Base-by-base conservation (phyloP, 805 yeast species). In the Pichia paraexigua region DNA sequence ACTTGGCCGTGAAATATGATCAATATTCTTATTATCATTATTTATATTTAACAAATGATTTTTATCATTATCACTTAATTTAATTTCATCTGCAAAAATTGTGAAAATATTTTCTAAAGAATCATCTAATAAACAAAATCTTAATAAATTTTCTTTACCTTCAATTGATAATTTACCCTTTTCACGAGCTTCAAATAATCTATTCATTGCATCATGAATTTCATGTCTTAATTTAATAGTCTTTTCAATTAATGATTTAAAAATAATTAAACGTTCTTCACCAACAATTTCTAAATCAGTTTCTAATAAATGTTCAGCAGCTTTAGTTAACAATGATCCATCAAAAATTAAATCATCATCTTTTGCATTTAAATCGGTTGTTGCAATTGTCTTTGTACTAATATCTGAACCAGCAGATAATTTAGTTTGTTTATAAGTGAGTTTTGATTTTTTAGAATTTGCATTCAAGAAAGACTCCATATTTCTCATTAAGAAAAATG, bases 251-350 rank as follows among this genome's bases (percentile, higher is more conserved):
- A 79, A 66, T 0, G 83, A 80, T 55, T 73, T 71, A 35, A 75
- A 69, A 51, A 79, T 72, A 47, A 77, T 71, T 47, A 65, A 68
- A 54, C 76, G 76, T 41, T 69, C 71, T 41, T 64, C 65, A 41
- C 63, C 69, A 43, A 62, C 67, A 39, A 57, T 56, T 11, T 57
- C 47, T 3, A 18, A 15, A 45, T 61, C 60, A 53, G 68, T 70
- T 47, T 72, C 78, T 50, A 86, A 65, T 50, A 86, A 65, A 53
- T 79, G 78, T 54, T 82, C 89, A 0, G 91, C 92, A 2, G 88
- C 78, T 63, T 83, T 84, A 60, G 88, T 82, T 46, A 86, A 72
- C 51, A 86, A 69, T 0, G 89, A 77, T 7, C 92, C 94, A 67
- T 85, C 92, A 63, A 82, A 84, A 64, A 86, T 74, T 46, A 86